Evolutionary conservation across 768 basidiomycete genomes (phyloP), one percentile per base, ranked within the genome.

Genomic region (Dacryopinax spathularia): DNA sequence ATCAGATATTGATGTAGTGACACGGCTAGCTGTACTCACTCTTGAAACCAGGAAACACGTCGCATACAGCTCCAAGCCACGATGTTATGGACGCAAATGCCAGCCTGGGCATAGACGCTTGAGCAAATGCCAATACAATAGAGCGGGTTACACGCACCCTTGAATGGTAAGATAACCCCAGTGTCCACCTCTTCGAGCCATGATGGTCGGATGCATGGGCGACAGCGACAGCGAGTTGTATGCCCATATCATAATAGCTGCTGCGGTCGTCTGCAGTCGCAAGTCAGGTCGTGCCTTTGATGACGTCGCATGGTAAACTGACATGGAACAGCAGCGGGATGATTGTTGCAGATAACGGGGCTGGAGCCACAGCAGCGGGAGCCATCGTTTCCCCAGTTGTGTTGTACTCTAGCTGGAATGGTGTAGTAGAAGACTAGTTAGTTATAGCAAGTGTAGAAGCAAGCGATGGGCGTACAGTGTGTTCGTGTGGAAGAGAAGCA

Each of bases 101-200:
- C 4, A 82, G 73, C 1, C 73, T 77, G 66, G 33, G 20, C 1
- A 39, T 16, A 27, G 63, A 61, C 44, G 9, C 16, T 18, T 25
- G 2, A 61, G 62, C 16, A 34, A 18, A 27, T 60, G 16, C 56
- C 36, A 5, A 33, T 20, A 48, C 33, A 37, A 27, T 10, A 18
- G 29, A 15, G 33, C 29, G 25, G 9, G 31, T 22, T 22, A 34
- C 7, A 69, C 79, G 20, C 65, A 84, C 88, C 87, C 87, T 73
- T 88, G 83, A 67, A 90, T 87, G 0, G 90, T 92, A 62, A 91
- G 75, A 69, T 82, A 91, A 71, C 86, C 85, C 56, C 79, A 80
- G 67, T 84, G 82, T 0, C 88, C 88, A 1, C 86, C 86, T 31
- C 60, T 62, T 36, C 67, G 63, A 6, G 29, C 34, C n/a, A 39